phyloP scores from a whole-genome alignment of 140 eudicot species.

The Flaveria floridana region DNA sequence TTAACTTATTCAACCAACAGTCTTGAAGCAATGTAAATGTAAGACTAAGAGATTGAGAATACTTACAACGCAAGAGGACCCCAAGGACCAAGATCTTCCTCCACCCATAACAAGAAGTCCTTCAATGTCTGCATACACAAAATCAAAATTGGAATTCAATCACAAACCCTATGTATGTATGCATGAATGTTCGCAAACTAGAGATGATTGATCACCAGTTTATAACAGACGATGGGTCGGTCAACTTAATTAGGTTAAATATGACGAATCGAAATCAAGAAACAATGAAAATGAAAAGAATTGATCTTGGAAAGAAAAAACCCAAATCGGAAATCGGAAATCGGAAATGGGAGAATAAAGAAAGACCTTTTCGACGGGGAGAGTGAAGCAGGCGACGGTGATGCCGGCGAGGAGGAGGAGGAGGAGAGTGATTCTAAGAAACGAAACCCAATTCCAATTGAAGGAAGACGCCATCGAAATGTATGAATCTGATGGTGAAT shows the following conservation, averaged over 20 bases:
- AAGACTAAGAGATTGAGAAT: background rate
- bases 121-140: slow-evolving; percentile 52
- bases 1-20: background rate
- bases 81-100: slow-evolving; percentile 90
- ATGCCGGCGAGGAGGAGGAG: slow-evolving; percentile 56
- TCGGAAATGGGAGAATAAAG: background rate
- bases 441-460: slow-evolving; percentile 44
- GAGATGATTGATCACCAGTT: background rate
- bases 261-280: background rate
- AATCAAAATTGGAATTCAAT: background rate
- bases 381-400: slow-evolving; percentile 61
- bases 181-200: background rate
- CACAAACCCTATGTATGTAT: slow-evolving; percentile 5
- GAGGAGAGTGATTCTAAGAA: slow-evolving; percentile 43
- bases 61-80: slow-evolving; percentile 95
- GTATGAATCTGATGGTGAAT: background rate
- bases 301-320: slow-evolving; percentile 8
- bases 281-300: background rate
- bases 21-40: background rate
- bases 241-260: background rate
- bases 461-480: slow-evolving; percentile 3
- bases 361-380: slow-evolving; percentile 76
- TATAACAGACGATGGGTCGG: background rate
- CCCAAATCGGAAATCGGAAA: background rate
- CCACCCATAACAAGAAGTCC: slow-evolving; percentile 74